Evolutionary conservation across 2,329 filamentous ascomycete genomes (phyloP), one percentile per base, ranked within the genome.

Genomic region (Cyanodermella asteris): DNA sequence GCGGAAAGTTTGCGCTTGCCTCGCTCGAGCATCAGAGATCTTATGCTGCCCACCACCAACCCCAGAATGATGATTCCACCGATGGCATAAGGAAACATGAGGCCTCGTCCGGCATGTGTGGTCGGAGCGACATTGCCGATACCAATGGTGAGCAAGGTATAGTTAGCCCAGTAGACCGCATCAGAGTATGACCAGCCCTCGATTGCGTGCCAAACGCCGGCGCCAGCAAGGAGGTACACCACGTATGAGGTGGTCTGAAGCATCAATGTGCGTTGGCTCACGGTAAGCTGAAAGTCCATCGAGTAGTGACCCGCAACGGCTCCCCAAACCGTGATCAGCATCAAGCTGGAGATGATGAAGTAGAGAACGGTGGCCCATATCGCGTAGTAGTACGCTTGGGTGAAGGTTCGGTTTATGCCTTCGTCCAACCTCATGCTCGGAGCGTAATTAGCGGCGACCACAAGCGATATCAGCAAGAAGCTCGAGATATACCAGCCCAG

Each of bases 341-440:
- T 57, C 6, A 68, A 40, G 3, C 49, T 49, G 1, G 59, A 51
- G 19, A 69, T 56, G 26, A 65, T 47, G 29, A 62, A 59, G 36
- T 69, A 69, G 3, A 67, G 38, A 0, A 39, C 51, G 3, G 63
- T 59, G 4, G 64, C 64, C 28, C 64, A 61, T 26, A 64, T 56
- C 2, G 51, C 64, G 34, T 67, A 69, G 38, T 68, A 70, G 38
- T 58, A 68, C 5, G 60, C 59, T 34, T 64, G 58, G 1, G 58
- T 57, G 13, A 68, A 41, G 1, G 59, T 51, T 33, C 58, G 55
- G 7, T 47, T 41, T 20, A 42, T 29, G 9, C 44, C 44, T 1
- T 54, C 49, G 12, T 45, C 43, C 7, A 57, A 41, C 10, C 46
- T 49, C 28, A 61, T 55, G 7, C 49, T 42, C 6, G 52, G 49